These are phyloP conservation scores for Fusarium miscanthi DNA, from an alignment of 2,329 filamentous ascomycete genomes.

Conservation along the genomic window DNA sequence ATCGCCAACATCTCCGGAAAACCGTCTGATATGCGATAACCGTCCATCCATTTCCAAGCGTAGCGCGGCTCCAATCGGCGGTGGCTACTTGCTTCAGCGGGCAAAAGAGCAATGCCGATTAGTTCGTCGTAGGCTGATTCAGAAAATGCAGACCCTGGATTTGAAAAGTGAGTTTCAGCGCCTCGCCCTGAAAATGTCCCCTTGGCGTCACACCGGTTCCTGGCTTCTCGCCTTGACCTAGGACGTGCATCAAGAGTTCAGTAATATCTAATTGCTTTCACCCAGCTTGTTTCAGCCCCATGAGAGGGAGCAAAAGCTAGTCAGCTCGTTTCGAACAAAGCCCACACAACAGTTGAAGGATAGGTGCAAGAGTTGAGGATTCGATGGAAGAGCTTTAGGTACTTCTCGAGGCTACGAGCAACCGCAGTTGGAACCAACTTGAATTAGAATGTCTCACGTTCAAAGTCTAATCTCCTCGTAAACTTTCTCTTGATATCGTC, in stretches of 20 bases:
- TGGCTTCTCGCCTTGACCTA: background rate
- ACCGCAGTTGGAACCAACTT: background rate
- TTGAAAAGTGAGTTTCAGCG: slow-evolving; percentile 10
- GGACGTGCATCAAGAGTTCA: background rate
- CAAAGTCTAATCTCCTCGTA: background rate
- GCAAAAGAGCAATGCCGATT: slow-evolving; percentile 13
- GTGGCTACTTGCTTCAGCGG: slow-evolving; percentile 30
- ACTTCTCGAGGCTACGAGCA: background rate
- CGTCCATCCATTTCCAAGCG: background rate
- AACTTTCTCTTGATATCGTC: background rate
- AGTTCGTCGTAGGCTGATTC: slow-evolving; percentile 2
- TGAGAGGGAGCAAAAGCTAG: background rate
- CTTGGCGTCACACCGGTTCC: background rate
- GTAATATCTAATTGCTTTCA: background rate
- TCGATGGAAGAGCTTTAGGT: background rate
- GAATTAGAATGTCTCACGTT: background rate
- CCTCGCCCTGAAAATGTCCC: background rate
- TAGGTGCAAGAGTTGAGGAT: background rate
- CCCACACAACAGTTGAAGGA: background rate
- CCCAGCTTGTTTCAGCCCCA: slow-evolving; percentile 5
- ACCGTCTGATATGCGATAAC: background rate
- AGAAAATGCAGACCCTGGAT: slow-evolving; percentile 10
- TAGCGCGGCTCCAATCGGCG: slow-evolving; percentile 19
- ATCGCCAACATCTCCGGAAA: slow-evolving; percentile 1
- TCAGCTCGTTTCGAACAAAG: background rate